Evolutionary conservation across 495 filamentous ascomycete genomes (phyloP).

Genomic region (Hypoxylon fuscum): DNA sequence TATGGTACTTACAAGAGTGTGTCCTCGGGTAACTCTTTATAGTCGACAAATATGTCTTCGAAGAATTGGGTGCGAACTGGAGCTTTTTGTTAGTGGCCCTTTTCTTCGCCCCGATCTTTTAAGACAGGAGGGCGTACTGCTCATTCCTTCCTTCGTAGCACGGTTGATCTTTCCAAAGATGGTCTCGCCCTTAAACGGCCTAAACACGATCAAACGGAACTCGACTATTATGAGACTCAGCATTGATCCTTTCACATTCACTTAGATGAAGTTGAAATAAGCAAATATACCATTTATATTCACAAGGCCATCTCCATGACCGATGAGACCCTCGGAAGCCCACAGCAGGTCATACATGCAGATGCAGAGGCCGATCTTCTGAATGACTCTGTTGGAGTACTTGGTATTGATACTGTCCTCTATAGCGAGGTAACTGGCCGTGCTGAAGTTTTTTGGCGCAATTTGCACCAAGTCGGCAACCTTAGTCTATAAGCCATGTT

Average conservation of each 20-base stretch:
- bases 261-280: not conserved
- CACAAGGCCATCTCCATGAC: conserved; percentile 86
- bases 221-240: conserved; percentile 66
- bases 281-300: conserved; percentile 81
- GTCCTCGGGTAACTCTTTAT: conserved; percentile 72
- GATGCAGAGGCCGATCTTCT: conserved; percentile 89
- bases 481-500: conserved; percentile 58
- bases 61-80: conserved; percentile 88
- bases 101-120: not conserved
- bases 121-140: conserved; percentile 59
- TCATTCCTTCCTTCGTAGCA: conserved; percentile 76
- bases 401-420: conserved; percentile 96
- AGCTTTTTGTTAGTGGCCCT: conserved; percentile 1
- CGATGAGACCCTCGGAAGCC: conserved; percentile 90
- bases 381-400: conserved; percentile 77
- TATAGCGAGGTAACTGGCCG: conserved; percentile 77
- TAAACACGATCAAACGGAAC: conserved; percentile 91
- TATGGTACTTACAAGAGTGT: conserved; percentile 71
- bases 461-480: conserved; percentile 94
- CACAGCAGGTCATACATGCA: conserved; percentile 87
- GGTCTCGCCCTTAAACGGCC: conserved; percentile 93
- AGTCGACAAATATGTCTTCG: conserved; percentile 84
- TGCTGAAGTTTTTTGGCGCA: conserved; percentile 82
- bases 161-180: conserved; percentile 80
- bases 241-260: not conserved